These are phyloP conservation scores for Geum urbanum DNA, from an alignment of 306 rosid species.

Conservation along the genomic window DNA sequence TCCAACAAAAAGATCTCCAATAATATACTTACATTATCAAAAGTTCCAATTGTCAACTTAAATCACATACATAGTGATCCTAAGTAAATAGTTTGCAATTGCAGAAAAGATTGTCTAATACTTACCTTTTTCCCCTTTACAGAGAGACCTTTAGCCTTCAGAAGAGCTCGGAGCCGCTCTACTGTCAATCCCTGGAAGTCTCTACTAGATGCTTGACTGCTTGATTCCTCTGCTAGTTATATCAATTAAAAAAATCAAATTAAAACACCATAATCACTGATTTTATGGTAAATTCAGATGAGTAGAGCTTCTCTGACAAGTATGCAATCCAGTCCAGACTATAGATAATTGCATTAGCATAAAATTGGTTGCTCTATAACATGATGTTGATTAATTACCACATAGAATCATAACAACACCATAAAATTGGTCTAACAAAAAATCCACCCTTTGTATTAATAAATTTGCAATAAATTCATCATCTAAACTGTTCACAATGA, in stretches of 20 bases:
- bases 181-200: conserved; percentile 78
- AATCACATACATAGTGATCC: background rate
- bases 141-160: conserved; percentile 80
- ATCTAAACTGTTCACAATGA: no score
- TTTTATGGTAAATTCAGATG: background rate
- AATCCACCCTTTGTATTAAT: no score
- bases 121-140: conserved; percentile 82
- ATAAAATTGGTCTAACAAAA: background rate
- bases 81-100: background rate
- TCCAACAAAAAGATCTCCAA: background rate
- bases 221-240: conserved; percentile 65
- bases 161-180: conserved; percentile 81
- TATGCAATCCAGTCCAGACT: background rate
- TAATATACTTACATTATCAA: background rate
- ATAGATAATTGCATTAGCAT: background rate
- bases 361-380: background rate
- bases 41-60: background rate
- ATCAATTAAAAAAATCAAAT: conserved; percentile 20
- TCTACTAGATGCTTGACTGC: conserved; percentile 49
- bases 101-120: background rate
- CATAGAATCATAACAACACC: background rate
- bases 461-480: no score
- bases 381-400: background rate
- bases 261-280: background rate
- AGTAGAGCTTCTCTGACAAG: background rate